phyloP scores from a whole-genome alignment of 73 alveolate genomes.

The Effrenium voratum region DNA sequence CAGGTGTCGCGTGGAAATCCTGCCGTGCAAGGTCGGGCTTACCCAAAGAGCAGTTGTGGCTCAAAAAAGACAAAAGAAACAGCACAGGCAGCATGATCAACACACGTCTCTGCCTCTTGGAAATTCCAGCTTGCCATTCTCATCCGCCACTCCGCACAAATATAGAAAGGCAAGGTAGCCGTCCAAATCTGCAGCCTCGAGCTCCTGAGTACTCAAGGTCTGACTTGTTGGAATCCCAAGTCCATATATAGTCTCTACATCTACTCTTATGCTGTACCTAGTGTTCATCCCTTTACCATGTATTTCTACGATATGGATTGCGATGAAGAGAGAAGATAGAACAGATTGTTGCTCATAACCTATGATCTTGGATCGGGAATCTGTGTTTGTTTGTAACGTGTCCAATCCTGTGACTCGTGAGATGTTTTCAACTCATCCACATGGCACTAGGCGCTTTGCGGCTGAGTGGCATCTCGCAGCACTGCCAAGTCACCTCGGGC shows the following conservation, averaged over 20 bases:
- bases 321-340: too few relatives aligned
- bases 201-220: neutral
- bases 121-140: constrained; percentile 16
- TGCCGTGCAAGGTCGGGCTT: neutral
- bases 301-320: too few relatives aligned
- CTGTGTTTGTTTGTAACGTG: neutral
- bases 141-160: constrained; percentile 41
- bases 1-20: constrained; percentile 54
- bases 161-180: constrained; percentile 55
- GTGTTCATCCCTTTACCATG: neutral
- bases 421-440: too few relatives aligned
- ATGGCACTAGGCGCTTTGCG: too few relatives aligned
- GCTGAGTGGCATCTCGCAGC: too few relatives aligned
- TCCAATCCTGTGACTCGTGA: too few relatives aligned
- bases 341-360: neutral
- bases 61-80: neutral
- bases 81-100: neutral
- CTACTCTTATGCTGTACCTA: neutral
- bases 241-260: too few relatives aligned
- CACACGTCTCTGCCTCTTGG: constrained; percentile 30
- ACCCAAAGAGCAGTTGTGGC: neutral
- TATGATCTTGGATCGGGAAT: neutral
- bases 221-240: too few relatives aligned
- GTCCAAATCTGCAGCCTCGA: constrained; percentile 13
- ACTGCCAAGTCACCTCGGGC: too few relatives aligned